Evolutionary conservation across 1,284 basidiomycete species (phyloP).

Genomic region (Cryptococcus sp.): DNA sequence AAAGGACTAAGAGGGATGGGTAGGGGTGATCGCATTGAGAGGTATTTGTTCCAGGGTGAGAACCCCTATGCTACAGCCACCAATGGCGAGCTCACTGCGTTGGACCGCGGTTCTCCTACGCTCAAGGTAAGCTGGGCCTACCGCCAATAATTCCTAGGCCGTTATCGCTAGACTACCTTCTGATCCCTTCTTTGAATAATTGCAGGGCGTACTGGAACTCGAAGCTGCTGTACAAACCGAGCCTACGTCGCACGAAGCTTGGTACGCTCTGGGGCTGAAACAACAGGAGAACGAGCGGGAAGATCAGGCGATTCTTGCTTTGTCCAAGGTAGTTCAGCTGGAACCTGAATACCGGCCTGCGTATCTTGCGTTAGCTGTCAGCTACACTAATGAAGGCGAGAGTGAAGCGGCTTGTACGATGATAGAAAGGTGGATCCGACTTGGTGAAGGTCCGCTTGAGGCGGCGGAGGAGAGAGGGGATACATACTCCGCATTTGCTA

Average conservation of each 20-base stretch:
- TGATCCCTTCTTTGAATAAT: slow-evolving; percentile 17
- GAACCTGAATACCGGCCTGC: slow-evolving; percentile 74
- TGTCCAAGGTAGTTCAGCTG: slow-evolving; percentile 77
- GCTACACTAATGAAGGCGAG: slow-evolving; percentile 88
- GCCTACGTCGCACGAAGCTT: slow-evolving; percentile 69
- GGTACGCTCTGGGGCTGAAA: slow-evolving; percentile 92
- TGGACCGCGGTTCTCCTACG: slow-evolving; percentile 30
- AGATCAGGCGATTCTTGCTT: slow-evolving; percentile 81
- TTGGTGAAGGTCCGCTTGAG: slow-evolving; percentile 19
- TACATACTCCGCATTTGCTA: slow-evolving; percentile 3
- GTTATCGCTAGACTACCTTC: slow-evolving; percentile 9
- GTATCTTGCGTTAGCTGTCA: slow-evolving; percentile 89
- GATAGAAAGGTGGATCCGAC: slow-evolving; percentile 75
- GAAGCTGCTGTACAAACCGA: slow-evolving; percentile 87
- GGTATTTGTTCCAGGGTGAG: slow-evolving; percentile 75
- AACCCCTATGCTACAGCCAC: slow-evolving; percentile 72
- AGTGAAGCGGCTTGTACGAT: slow-evolving; percentile 71
- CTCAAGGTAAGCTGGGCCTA: slow-evolving; percentile 27
- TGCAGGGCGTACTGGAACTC: slow-evolving; percentile 78
- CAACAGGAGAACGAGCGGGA: slow-evolving; percentile 99
- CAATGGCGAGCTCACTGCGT: slow-evolving; percentile 56
- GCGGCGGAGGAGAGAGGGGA: slow-evolving; percentile 1
- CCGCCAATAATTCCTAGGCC: background rate
- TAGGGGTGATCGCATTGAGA: slow-evolving; percentile 31
- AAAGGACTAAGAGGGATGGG: slow-evolving; percentile 63